A percentile compares a stretch with the other conserved stretches of the same genome.
Evolutionary conservation across 208 protist genomes (phyloP).

Genomic region (Leishmania mexicana): DNA sequence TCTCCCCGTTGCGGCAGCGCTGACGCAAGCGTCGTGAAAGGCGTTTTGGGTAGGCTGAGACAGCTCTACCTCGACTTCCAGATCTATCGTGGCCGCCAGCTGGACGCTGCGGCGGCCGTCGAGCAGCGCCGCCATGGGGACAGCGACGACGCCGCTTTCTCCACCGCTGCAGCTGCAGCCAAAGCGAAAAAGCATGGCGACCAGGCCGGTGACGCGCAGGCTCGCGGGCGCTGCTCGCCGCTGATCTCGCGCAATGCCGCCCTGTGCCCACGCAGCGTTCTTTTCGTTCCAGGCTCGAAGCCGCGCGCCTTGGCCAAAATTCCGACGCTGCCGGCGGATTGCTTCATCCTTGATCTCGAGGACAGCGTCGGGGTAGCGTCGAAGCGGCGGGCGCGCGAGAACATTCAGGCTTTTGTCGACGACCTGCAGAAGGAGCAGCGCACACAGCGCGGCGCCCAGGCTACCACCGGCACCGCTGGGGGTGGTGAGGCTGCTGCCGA

Average conservation of each 20-base stretch:
- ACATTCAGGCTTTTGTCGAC: constrained; percentile 54
- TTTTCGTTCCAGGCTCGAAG: constrained; percentile 72
- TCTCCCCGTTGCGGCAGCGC: neutral
- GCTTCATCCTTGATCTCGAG: constrained; percentile 83
- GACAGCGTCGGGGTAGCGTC: constrained; percentile 44
- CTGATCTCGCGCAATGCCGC: constrained; percentile 52
- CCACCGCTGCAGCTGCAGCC: neutral
- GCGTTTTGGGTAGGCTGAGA: constrained; percentile 32
- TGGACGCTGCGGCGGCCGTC: constrained; percentile 33
- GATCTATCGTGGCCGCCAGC: constrained; percentile 48
- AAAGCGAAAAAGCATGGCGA: neutral
- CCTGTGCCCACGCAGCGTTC: constrained; percentile 76
- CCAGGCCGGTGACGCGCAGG: neutral
- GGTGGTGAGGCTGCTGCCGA: neutral
- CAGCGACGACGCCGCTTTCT: neutral
- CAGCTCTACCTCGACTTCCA: constrained; percentile 49
- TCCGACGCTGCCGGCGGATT: constrained; percentile 56
- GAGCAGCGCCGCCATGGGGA: constrained; percentile 3
- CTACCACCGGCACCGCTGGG: neutral
- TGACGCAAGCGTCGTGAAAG: constrained; percentile 1
- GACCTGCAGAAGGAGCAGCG: constrained; percentile 27
- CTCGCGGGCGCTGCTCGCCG: neutral
- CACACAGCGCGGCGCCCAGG: neutral
- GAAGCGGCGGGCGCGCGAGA: constrained; percentile 65
- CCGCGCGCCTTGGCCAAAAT: constrained; percentile 61